A percentile compares a stretch with the other conserved stretches of the same genome.
phyloP scores from a whole-genome alignment of 129 eudicot genomes.

The Deinandra increscens region DNA sequence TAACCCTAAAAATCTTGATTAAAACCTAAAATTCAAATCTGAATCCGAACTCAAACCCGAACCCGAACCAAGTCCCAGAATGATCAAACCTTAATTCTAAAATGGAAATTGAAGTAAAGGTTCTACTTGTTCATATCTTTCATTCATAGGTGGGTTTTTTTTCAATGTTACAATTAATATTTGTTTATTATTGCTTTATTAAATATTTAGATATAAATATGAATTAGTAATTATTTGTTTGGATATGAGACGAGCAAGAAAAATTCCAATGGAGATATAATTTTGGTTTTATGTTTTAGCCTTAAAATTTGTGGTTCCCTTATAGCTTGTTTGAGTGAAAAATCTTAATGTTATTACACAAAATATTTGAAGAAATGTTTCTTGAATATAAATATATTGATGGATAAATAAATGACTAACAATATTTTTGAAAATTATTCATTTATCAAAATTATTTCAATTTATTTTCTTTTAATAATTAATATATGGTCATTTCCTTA shows the following conservation, averaged over 20 bases:
- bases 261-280: neutral
- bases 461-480: too few relatives aligned
- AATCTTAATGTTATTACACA: neutral
- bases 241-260: conserved; percentile 16
- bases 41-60: too few relatives aligned
- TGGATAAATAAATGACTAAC: neutral
- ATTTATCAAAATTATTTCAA: neutral
- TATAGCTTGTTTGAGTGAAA: neutral
- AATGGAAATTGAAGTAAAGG: neutral
- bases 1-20: neutral
- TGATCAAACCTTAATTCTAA: conserved; percentile 10
- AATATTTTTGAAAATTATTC: neutral
- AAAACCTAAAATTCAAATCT: too few relatives aligned
- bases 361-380: neutral
- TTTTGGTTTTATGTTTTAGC: neutral
- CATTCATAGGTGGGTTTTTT: conserved; percentile 15
- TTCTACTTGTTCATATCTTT: conserved; percentile 8
- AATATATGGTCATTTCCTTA: too few relatives aligned
- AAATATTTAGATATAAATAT: neutral
- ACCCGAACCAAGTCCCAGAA: too few relatives aligned
- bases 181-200: conserved; percentile 20
- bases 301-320: neutral
- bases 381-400: neutral
- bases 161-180: conserved; percentile 11
- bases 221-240: conserved; percentile 22